Evolutionary conservation across 345 rosid genomes (phyloP).

Genomic region (Durio zibethinus): DNA sequence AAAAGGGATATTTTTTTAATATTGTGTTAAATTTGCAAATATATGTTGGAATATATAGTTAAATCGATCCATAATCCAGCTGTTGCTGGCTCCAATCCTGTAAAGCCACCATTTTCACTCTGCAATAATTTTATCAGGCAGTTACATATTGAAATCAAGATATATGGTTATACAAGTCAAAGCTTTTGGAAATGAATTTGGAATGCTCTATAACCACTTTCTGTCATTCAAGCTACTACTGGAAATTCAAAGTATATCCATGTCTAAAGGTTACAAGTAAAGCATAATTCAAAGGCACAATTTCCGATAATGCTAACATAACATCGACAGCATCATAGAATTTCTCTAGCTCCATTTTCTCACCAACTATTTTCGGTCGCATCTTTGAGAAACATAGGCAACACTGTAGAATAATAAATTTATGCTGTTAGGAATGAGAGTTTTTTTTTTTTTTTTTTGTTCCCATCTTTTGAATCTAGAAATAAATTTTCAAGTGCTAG

Average conservation of each 20-base stretch:
- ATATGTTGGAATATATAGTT: not conserved
- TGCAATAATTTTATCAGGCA: conserved; percentile 15
- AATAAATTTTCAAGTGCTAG: no score
- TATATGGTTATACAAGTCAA: not conserved
- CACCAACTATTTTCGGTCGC: conserved; percentile 48
- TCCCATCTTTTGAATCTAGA: no score
- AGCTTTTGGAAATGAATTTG: not conserved
- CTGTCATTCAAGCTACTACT: no score
- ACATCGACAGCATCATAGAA: conserved; percentile 50
- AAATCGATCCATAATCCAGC: conserved; percentile 54
- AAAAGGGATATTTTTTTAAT: no score
- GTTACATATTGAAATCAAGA: not conserved
- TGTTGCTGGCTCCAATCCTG: conserved; percentile 60
- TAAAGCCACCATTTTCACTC: conserved; percentile 53
- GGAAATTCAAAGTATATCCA: not conserved
- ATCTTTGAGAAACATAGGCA: conserved; percentile 37
- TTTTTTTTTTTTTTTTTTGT: no score
- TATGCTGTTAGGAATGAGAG: not conserved
- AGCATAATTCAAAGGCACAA: not conserved
- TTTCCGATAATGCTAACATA: conserved; percentile 46
- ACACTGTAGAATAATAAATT: conserved; percentile 25
- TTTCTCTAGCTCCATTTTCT: conserved; percentile 35
- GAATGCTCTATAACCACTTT: no score
- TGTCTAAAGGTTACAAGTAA: no score
- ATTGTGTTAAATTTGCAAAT: no score